Evolutionary conservation across 192 early-diverging fungal genomes (phyloP).

Genomic region (Umbelopsis vinacea): DNA sequence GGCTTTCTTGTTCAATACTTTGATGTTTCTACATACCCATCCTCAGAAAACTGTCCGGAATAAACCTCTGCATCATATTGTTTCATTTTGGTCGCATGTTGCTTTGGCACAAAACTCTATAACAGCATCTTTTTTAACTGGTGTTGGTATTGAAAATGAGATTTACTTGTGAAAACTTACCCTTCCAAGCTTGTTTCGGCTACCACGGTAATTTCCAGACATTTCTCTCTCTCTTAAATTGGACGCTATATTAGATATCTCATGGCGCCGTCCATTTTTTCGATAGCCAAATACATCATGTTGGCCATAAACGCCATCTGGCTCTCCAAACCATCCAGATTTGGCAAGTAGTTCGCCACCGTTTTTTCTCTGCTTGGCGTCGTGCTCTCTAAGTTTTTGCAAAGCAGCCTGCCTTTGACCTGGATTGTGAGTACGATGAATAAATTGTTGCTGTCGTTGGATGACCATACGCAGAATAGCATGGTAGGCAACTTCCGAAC

Average conservation of each 20-base stretch:
- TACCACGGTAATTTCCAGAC: not conserved
- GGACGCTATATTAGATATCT: not conserved
- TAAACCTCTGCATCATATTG: conserved; percentile 46
- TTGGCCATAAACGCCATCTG: conserved; percentile 6
- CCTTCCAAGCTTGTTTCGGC: not conserved
- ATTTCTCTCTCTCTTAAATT: conserved; percentile 3
- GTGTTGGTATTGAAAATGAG: not conserved
- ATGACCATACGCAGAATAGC: not conserved
- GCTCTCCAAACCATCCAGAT: conserved; percentile 12
- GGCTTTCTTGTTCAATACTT: not conserved
- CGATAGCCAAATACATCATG: not conserved
- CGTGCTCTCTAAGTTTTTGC: not conserved
- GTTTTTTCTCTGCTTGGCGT: not conserved
- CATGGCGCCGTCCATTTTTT: not conserved
- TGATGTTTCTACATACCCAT: conserved; percentile 38
- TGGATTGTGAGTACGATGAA: not conserved
- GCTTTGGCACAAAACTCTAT: conserved; percentile 41
- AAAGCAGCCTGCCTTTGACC: not conserved
- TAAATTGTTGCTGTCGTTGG: not conserved
- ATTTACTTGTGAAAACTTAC: conserved; percentile 4
- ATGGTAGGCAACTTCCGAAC: not conserved
- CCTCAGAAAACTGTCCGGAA: conserved; percentile 58
- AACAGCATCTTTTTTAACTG: not conserved
- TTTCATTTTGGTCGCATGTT: conserved; percentile 43
- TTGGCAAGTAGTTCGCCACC: not conserved